Percentiles rank a stretch among this genome's conserved stretches.
Evolutionary conservation across 2,329 filamentous ascomycete genomes (phyloP).

Genomic region (Aspergillus pseudoglaucus): DNA sequence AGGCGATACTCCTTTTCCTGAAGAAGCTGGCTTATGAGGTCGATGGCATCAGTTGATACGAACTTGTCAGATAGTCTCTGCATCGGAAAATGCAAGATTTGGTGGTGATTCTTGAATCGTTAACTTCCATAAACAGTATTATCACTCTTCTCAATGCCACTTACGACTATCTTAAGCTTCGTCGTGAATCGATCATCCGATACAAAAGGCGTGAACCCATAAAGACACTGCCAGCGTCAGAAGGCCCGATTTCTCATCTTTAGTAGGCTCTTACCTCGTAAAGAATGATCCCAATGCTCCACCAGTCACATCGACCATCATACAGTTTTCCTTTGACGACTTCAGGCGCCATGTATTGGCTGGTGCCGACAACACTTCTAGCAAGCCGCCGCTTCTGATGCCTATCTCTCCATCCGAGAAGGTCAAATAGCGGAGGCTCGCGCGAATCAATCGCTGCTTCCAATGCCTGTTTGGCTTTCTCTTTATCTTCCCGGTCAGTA

Average conservation of each 20-base stretch:
- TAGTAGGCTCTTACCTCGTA: constrained; percentile 56
- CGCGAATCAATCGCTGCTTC: constrained; percentile 25
- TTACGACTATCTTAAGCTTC: constrained; percentile 74
- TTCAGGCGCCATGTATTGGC: constrained; percentile 97
- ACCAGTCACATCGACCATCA: constrained; percentile 93
- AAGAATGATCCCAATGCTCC: constrained; percentile 90
- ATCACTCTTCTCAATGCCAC: constrained; percentile 19
- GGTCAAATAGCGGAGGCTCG: constrained; percentile 37
- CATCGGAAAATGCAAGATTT: constrained; percentile 64
- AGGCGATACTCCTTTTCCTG: constrained; percentile 69
- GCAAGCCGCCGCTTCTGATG: constrained; percentile 66
- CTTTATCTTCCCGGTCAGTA: constrained; percentile 57
- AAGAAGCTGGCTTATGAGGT: constrained; percentile 67
- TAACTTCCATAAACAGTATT: background rate
- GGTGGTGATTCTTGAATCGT: constrained; percentile 56
- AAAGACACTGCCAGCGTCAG: constrained; percentile 57
- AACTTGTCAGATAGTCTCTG: constrained; percentile 46
- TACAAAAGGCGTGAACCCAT: constrained; percentile 84
- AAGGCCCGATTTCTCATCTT: background rate
- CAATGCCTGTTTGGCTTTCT: constrained; percentile 20
- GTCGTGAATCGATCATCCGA: constrained; percentile 74
- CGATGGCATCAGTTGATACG: constrained; percentile 65
- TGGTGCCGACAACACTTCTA: constrained; percentile 84
- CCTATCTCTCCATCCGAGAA: constrained; percentile 65
- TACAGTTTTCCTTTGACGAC: constrained; percentile 76